Evolutionary conservation across 1,284 basidiomycete species (phyloP).

Genomic region (Heterobasidion parviporum): DNA sequence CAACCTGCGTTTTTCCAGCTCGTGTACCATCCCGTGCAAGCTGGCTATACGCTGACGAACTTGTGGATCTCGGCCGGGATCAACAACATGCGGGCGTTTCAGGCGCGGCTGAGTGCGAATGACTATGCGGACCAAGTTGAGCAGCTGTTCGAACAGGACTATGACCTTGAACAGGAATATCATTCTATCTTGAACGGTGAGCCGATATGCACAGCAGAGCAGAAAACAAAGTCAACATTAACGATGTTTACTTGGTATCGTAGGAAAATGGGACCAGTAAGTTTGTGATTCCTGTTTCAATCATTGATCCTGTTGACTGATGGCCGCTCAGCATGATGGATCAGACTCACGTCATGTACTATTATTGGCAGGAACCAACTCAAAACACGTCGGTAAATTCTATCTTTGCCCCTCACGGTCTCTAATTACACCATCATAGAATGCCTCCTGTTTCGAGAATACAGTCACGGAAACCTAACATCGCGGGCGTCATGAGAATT

Average conservation of each 20-base stretch:
- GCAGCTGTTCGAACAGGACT: constrained; percentile 51
- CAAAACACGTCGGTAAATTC: constrained; percentile 39
- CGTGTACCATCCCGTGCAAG: constrained; percentile 54
- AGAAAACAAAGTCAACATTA: not conserved
- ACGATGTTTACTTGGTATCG: not conserved
- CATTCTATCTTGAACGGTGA: constrained; percentile 48
- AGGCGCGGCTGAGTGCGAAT: constrained; percentile 58
- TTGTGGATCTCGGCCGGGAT: constrained; percentile 51
- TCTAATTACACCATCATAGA: constrained; percentile 18
- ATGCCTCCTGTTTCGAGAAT: constrained; percentile 52
- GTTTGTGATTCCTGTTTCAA: constrained; percentile 10
- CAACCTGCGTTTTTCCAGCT: constrained; percentile 62
- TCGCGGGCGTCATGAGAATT: constrained; percentile 54
- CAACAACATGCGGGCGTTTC: constrained; percentile 56
- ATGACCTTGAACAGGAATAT: constrained; percentile 49
- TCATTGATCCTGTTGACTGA: not conserved
- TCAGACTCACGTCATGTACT: constrained; percentile 56
- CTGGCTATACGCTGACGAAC: constrained; percentile 45
- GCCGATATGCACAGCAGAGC: constrained; percentile 8
- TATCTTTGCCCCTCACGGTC: not conserved
- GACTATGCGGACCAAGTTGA: constrained; percentile 44
- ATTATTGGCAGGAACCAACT: constrained; percentile 67
- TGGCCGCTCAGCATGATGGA: constrained; percentile 50
- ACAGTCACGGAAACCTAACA: constrained; percentile 45
- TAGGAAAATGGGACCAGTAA: constrained; percentile 55